Evolutionary conservation across 139 green algal genomes (phyloP), one percentile per base, ranked within the genome.

Genomic region (Eudorina sp.): DNA sequence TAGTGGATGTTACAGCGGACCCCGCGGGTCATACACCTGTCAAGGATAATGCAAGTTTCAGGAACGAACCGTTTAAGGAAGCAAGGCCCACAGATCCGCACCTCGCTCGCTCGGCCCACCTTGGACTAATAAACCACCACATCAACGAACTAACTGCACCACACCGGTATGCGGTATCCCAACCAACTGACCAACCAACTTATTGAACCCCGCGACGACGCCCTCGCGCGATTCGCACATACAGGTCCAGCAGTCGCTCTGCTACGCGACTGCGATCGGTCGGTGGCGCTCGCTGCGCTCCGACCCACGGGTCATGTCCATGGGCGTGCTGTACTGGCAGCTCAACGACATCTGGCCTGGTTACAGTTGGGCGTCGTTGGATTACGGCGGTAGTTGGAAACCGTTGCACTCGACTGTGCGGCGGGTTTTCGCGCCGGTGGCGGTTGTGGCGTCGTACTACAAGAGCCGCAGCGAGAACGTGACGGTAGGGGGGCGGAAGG

Each of bases 321-420:
- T 95, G 94, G 96, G 96, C 1, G 89, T 97, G 41, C 92, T 98
- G 38, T 97, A 97, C 90, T 97, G 94, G 95, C 94, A 93, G 84
- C 80, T 93, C 34, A 93, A 93, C 40, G 90, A 93, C 66, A 85
- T 93, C 7, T 93, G 89, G 90, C 86, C 93, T 53, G 95, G 92
- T 8, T 86, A 92, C 41, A 96, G 91, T 36, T 97, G 95, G 95
- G 92, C 78, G 31, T 60, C 83, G 41, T 90, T 96, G 53, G 91
- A 97, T 68, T 90, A 92, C 25, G 94, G 83, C 36, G 90, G 93
- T 29, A 48, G 88, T 53, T 96, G 92, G 92, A 95, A 94, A 83
- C 92, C 93, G 77, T 82, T 95, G 76, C 93, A 97, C 75, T 94
- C 96, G 43, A 53, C 51, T 0, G 55, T 89, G 38, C 53, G 48